Base-by-base conservation (phyloP, 2,329 filamentous ascomycete species). In the Botrytis porri region DNA sequence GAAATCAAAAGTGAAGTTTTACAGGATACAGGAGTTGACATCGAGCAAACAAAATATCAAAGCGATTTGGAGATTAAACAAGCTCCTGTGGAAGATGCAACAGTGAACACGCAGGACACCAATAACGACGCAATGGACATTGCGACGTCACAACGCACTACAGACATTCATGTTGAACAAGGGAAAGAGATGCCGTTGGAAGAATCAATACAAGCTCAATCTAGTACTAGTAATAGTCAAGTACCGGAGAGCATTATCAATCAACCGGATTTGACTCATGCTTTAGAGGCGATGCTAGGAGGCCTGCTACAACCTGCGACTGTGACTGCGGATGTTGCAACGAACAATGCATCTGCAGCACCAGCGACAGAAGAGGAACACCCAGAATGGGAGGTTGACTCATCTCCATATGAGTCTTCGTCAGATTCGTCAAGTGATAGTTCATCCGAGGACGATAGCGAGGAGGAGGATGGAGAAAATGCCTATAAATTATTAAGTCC, bases 381-480 rank as follows among this genome's bases (percentile, higher is more conserved):
- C 62, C 90, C 92, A 4, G 95, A 98, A 81, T 98, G 94, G 93
- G 93, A 97, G 80, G 84, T 87, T 12, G 93, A 95, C 78, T 94
- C 92, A 1, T 93, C 91, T 0, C 92, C 92, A 0, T 92, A 92
- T 79, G 89, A 90, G 78, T 93, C 91, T 9, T 93, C 88, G 0
- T 85, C 85, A 70, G 85, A 79, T 66, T 79, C 91, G 7, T 92
- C 88, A 0, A 84, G 84, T 67, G 87, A 89, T 76, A 79, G 76
- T 48, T 87, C 87, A 37, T 87, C 86, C n/a, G 83, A 85, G 35
- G 78, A 88, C 22, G 88, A 87, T 7, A 86, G 84, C 79, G 88
- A 87, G n/a, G 86, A 87, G 69, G 83, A 85, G 32, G 83, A 83
- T 59, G 84, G 82, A 1, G 84, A 85, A 54, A 87, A 89, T 72